Evolutionary conservation across 176 grass and related monocot genomes (phyloP), one percentile per base, ranked within the genome.

Genomic region (Chrysopogon serrulatus): DNA sequence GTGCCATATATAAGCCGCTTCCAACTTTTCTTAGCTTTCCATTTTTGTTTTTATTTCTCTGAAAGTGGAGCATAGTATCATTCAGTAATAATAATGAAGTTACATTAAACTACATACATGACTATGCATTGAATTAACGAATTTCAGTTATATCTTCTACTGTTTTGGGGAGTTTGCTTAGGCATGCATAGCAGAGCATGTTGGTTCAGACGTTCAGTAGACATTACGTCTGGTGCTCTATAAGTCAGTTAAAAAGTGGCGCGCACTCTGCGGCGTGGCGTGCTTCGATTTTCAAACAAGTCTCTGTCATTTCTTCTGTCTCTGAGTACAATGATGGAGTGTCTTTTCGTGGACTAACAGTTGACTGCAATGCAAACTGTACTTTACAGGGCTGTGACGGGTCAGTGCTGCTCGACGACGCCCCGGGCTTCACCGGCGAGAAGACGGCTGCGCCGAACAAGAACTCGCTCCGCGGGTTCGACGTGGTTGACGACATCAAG

Each of bases 391-490:
- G 90, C 0, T 88, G 90, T 15, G 83, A 86, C 73, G 90, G 90
- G 19, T 86, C 90, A 3, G 90, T 92, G 73, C 68, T 92, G 66
- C 77, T 92, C 37, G 91, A 92, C 66, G 79, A 73, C 79, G 65
- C 84, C 28, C 2, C 69, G 10, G 68, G 76, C 4, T 49, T 85
- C 71, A 84, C 80, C 14, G 71, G 91, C n/a, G 91, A 92, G 80
- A 92, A 92, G 91, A 87, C 73, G 5, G 84, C 91, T 11, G 0
- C 0, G 42, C 87, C 91, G 2, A 92, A 92, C 81, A 90, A 78
- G 44, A 87, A 87, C 54, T 92, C 91, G 19, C 54, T 92, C 23
- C 83, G 91, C 59, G 91, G 91, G 26, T 92, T 92, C 71, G 91
- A 84, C 9, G 80, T 92, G 76, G 53, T 92, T 2, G 87, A 92